Evolutionary conservation across 768 basidiomycete genomes (phyloP).

Genomic region (Kwoniella newhampshirensis): DNA sequence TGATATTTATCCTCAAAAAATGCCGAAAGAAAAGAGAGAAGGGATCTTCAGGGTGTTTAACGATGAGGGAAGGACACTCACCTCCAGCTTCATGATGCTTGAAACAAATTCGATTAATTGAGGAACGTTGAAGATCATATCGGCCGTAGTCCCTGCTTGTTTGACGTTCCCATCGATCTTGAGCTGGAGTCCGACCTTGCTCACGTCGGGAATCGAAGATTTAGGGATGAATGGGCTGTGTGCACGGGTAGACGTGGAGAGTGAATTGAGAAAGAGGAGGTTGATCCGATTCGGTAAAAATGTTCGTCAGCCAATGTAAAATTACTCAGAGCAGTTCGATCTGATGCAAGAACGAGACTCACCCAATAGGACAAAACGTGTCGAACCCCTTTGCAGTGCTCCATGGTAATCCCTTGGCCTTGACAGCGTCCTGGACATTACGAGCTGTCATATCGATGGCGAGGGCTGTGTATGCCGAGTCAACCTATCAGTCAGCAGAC

Average conservation of each 20-base stretch:
- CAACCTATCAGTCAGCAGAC: too few species aligned
- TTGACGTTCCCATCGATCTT: constrained; percentile 80
- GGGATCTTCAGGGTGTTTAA: constrained; percentile 3
- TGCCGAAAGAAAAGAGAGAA: not conserved
- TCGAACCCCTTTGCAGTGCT: constrained; percentile 95
- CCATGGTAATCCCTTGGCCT: constrained; percentile 95
- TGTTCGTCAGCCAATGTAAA: not conserved
- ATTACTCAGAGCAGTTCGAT: not conserved
- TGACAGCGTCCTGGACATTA: constrained; percentile 89
- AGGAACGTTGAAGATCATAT: constrained; percentile 93
- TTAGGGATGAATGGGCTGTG: constrained; percentile 78
- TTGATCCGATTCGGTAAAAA: not conserved
- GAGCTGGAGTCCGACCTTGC: constrained; percentile 72
- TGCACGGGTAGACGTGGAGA: not conserved
- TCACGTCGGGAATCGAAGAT: constrained; percentile 65
- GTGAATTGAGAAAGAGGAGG: not conserved
- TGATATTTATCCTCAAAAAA: too few species aligned
- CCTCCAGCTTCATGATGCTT: constrained; percentile 96
- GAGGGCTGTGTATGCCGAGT: constrained; percentile 61
- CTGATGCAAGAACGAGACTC: constrained; percentile 8
- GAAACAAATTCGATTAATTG: constrained; percentile 85
- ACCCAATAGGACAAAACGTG: constrained; percentile 92
- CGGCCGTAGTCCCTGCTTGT: constrained; percentile 78
- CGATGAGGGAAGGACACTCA: constrained; percentile 51
- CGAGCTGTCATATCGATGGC: constrained; percentile 96